Evolutionary conservation across 2,329 filamentous ascomycete species (phyloP).

Genomic region (Neofusicoccum sp.): DNA sequence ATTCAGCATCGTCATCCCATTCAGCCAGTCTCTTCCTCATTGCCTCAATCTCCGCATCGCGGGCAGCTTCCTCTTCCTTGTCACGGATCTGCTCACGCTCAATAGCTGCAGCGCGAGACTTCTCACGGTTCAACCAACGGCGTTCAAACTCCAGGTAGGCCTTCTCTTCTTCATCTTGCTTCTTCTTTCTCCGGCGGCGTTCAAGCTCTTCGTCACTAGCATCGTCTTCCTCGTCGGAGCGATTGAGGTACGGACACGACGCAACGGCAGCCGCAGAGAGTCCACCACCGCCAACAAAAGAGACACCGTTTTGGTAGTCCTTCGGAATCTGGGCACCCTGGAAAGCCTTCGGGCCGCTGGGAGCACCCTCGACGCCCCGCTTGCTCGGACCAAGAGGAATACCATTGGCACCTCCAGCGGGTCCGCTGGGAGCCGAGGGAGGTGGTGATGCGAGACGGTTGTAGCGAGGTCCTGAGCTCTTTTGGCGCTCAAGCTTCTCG

Average conservation of each 20-base stretch:
- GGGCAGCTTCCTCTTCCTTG: slow-evolving; percentile 66
- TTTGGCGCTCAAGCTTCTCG: slow-evolving; percentile 77
- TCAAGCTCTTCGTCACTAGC: slow-evolving; percentile 86
- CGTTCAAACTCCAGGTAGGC: slow-evolving; percentile 81
- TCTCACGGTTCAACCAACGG: slow-evolving; percentile 87
- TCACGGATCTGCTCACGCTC: slow-evolving; percentile 82
- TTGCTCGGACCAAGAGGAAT: slow-evolving; percentile 73
- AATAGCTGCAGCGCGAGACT: slow-evolving; percentile 76
- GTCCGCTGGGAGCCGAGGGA: slow-evolving; percentile 57
- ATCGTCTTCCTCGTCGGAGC: slow-evolving; percentile 82
- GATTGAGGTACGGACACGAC: slow-evolving; percentile 51
- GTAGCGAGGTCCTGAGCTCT: slow-evolving; percentile 62
- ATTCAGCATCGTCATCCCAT: slow-evolving; percentile 92
- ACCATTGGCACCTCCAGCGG: slow-evolving; percentile 64
- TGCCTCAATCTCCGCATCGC: slow-evolving; percentile 62
- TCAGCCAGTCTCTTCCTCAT: slow-evolving; percentile 70
- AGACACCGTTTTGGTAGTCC: slow-evolving; percentile 73
- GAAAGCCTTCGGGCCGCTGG: slow-evolving; percentile 65
- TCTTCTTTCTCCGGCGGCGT: slow-evolving; percentile 66
- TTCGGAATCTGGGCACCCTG: slow-evolving; percentile 61
- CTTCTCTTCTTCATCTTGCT: slow-evolving; percentile 73
- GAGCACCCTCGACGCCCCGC: slow-evolving; percentile 68
- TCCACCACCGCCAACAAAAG: slow-evolving; percentile 72
- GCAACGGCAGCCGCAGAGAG: slow-evolving; percentile 55
- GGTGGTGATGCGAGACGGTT: slow-evolving; percentile 73